Conservation (phyloP, 345 rosid species). For the Syzygium aromaticum region DNA sequence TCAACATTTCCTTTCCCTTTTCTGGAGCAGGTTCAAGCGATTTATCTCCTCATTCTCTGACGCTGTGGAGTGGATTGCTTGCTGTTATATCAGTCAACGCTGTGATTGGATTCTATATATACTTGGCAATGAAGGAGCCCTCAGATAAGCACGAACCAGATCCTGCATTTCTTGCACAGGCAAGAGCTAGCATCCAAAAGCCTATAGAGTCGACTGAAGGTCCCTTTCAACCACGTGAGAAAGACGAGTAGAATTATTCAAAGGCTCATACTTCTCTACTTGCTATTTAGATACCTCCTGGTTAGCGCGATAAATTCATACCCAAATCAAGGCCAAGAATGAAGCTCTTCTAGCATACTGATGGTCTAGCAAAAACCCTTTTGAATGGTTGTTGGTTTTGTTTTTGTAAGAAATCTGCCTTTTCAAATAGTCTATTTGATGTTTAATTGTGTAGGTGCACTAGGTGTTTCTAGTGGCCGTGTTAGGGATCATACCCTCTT, state of each 20-base stretch:
- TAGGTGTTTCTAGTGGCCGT: too few relatives aligned
- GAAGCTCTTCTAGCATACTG: background rate
- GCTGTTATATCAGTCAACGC: constrained; percentile 87
- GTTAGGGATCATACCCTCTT: too few relatives aligned
- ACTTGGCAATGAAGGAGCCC: constrained; percentile 85
- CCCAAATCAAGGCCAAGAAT: background rate
- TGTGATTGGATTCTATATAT: constrained; percentile 77
- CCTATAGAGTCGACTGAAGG: constrained; percentile 19
- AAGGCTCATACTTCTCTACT: background rate
- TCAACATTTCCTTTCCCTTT: background rate
- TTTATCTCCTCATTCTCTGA: constrained; percentile 58
- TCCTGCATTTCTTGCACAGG: constrained; percentile 62
- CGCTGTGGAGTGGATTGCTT: constrained; percentile 72
- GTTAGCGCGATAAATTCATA: background rate
- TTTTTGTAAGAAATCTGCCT: background rate
- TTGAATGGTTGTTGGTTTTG: background rate
- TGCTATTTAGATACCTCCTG: background rate
- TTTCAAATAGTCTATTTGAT: background rate
- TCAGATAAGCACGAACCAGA: constrained; percentile 73
- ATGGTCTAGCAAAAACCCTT: background rate
- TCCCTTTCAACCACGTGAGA: constrained; percentile 33
- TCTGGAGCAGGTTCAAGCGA: constrained; percentile 45
- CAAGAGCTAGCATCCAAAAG: constrained; percentile 60
- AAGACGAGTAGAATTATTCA: constrained; percentile 21
- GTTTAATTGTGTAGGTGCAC: background rate